Evolutionary conservation across 306 rosid genomes (phyloP).

Genomic region (Parietaria judaica): DNA sequence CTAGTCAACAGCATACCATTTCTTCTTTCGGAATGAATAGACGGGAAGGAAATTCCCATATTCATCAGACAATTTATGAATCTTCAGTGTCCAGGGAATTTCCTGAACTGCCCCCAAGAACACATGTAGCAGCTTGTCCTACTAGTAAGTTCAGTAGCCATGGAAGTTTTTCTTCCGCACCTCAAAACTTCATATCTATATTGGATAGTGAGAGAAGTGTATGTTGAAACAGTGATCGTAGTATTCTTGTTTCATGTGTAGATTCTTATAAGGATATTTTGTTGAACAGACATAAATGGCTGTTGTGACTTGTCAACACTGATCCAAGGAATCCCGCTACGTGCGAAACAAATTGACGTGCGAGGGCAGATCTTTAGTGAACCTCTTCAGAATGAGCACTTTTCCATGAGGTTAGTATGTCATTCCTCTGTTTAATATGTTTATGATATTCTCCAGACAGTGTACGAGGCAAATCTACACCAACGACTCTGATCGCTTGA

Average conservation of each 20-base stretch:
- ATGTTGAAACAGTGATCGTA: slow-evolving; percentile 14
- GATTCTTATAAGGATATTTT: slow-evolving; percentile 12
- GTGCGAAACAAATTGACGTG: slow-evolving; percentile 23
- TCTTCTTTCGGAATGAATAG: slow-evolving; percentile 23
- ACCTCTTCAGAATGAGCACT: slow-evolving; percentile 27
- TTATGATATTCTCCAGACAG: too few relatives aligned
- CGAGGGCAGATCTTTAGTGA: slow-evolving; percentile 26
- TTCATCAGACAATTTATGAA: slow-evolving; percentile 21
- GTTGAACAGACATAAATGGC: slow-evolving; percentile 32
- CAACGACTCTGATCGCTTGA: too few relatives aligned
- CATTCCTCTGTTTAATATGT: neutral
- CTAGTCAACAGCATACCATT: slow-evolving; percentile 31
- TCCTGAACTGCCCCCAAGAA: slow-evolving; percentile 28
- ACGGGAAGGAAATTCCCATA: slow-evolving; percentile 27
- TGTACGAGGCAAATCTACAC: too few relatives aligned
- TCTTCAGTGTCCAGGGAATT: slow-evolving; percentile 20
- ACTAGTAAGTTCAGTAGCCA: slow-evolving; percentile 26
- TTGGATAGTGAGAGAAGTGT: slow-evolving; percentile 5
- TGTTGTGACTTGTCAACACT: slow-evolving; percentile 23
- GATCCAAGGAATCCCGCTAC: slow-evolving; percentile 23
- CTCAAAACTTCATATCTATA: slow-evolving; percentile 20
- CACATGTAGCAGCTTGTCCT: slow-evolving; percentile 20
- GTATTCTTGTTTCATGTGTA: slow-evolving; percentile 2
- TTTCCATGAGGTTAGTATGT: slow-evolving; percentile 39
- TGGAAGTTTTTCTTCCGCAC: slow-evolving; percentile 26